These are phyloP conservation scores for Hypoxylon rickii DNA, from an alignment of 495 filamentous ascomycete species.

Conservation along the genomic window DNA sequence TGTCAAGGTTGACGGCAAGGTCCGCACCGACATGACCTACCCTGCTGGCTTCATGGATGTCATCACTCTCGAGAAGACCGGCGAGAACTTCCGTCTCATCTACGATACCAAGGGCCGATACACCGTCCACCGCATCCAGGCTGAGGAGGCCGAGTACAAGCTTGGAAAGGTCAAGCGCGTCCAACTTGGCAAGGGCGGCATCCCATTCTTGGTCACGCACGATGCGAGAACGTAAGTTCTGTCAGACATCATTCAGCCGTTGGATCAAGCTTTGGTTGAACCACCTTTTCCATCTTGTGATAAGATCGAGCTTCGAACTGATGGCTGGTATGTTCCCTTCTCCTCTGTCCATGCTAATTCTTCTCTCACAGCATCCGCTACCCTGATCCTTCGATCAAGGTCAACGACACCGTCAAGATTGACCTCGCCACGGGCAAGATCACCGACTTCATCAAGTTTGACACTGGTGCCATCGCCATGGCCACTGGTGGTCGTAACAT, in stretches of 20 bases:
- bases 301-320: conserved; percentile 40
- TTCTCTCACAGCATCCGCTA: conserved; percentile 81
- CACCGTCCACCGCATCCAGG: conserved; percentile 98
- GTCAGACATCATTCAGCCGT: conserved; percentile 96
- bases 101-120: conserved; percentile 99
- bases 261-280: conserved; percentile 97
- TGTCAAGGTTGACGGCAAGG: conserved; percentile 99
- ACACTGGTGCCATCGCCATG: conserved; percentile 97
- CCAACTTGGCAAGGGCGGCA: conserved; percentile 97
- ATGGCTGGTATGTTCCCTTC: conserved; percentile 54
- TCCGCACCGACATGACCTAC: conserved; percentile 97
- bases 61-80: conserved; percentile 98
- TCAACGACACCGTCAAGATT: conserved; percentile 99
- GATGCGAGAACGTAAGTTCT: conserved; percentile 99
- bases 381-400: conserved; percentile 95
- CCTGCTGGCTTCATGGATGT: conserved; percentile 99
- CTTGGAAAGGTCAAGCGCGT: conserved; percentile 99
- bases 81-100: conserved; percentile 99
- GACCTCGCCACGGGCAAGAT: conserved; percentile 97
- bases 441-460: conserved; percentile 92
- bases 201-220: conserved; percentile 99
- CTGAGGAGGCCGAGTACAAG: conserved; percentile 99
- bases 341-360: conserved; percentile 46
- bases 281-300: conserved; percentile 38
- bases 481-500: conserved; percentile 98